Base-by-base conservation (phyloP, 2,329 filamentous ascomycete species). In the Phialemoniopsis sp. region DNA sequence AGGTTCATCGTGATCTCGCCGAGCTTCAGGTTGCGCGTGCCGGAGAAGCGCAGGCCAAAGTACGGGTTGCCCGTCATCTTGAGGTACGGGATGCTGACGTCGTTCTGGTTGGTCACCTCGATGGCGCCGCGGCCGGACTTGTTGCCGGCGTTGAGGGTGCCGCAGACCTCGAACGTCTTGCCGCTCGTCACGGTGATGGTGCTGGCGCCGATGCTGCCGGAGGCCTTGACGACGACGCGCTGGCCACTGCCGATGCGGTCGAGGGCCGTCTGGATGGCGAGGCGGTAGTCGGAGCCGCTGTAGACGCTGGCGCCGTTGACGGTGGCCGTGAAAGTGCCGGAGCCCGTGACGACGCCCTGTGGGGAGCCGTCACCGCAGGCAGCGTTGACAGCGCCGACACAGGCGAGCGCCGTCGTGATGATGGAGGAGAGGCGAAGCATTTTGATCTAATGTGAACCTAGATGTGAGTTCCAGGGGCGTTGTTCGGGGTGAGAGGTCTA, bases 131-230 rank as follows among this genome's bases (percentile, higher is more conserved):
- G 66, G 2, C 69, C 73, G 29, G 51, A 47, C 5, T 55, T 62
- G 40, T 52, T 55, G 17, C 50, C 66, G 0, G 61, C 63, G 41
- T 78, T 62, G 53, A 80, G 74, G 33, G 73, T 77, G 32, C 76
- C 74, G 51, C 76, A 79, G 26, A 72, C 75, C 46, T 80, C 76
- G 35, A 80, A 78, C 32, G 62, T 78, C 55, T 76, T 76, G 40
- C 74, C 73, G 49, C 67, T 70, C 28, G 51, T 47, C 44, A 79
- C 67, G 17, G 55, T 65, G 51, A 78, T 70, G 29, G 70, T 76
- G 47, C 51, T 65, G n/a, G 70, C 65, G 21, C 73, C 74, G 38
- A 78, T 76, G 32, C 70, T 73, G 4, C 75, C 75, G 0, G 71
- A 75, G 0, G 74, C 73, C 1, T 75, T 67, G 40, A 80, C 68